Evolutionary conservation across 768 basidiomycete genomes (phyloP).

Genomic region (Boletellus emodensis): DNA sequence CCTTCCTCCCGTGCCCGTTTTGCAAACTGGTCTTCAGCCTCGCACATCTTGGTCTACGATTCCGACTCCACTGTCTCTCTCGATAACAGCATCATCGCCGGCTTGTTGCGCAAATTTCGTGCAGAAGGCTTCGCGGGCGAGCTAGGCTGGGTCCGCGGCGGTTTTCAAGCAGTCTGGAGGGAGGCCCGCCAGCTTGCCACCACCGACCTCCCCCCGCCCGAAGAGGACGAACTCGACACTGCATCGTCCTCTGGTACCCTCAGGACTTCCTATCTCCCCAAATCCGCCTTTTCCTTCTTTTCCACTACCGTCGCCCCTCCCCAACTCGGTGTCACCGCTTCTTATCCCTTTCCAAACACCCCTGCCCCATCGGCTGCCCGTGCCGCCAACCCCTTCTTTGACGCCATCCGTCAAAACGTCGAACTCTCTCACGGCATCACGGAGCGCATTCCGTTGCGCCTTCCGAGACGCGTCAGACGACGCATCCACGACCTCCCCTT

Average conservation of each 20-base stretch:
- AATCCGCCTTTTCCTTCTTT: conserved; percentile 57
- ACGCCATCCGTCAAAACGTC: conserved; percentile 84
- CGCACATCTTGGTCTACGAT: conserved; percentile 80
- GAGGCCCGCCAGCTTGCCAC: conserved; percentile 53
- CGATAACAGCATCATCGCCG: conserved; percentile 64
- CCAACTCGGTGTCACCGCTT: conserved; percentile 3
- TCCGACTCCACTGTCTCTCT: conserved; percentile 62
- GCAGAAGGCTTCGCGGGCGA: conserved; percentile 56
- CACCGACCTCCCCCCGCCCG: conserved; percentile 43
- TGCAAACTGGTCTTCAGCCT: conserved; percentile 50
- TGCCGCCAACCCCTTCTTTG: conserved; percentile 84
- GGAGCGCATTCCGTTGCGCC: conserved; percentile 74
- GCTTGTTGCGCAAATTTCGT: conserved; percentile 73
- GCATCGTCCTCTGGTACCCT: conserved; percentile 31
- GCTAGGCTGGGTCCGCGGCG: conserved; percentile 78
- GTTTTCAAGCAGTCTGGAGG: conserved; percentile 67
- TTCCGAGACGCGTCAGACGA: conserved; percentile 45
- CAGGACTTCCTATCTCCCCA: conserved; percentile 57
- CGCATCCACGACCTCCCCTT: conserved; percentile 77
- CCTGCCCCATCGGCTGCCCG: conserved; percentile 22
- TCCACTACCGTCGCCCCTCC: conserved; percentile 34
- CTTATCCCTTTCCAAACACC: conserved; percentile 1
- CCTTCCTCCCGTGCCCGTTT: conserved; percentile 55
- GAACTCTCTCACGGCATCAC: conserved; percentile 74
- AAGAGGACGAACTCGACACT: conserved; percentile 46